Evolutionary conservation across 768 basidiomycete genomes (phyloP).

Genomic region (Kwoniella newhampshirensis): DNA sequence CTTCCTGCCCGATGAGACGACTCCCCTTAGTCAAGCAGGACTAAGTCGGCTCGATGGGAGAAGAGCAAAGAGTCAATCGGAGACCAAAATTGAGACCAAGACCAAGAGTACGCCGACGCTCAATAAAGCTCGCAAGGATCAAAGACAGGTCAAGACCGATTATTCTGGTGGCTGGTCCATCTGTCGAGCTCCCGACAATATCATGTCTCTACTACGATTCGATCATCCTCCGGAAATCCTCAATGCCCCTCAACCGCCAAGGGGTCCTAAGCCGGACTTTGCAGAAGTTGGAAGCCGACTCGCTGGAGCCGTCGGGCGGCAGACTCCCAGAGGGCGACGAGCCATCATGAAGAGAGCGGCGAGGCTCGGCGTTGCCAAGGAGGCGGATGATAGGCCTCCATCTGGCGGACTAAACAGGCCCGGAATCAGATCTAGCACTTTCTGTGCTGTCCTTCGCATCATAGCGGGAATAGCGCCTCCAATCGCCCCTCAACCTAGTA

Average conservation of each 20-base stretch:
- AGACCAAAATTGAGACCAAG: too few relatives aligned
- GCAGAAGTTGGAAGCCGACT: too few relatives aligned
- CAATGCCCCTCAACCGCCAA: not conserved
- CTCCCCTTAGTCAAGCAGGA: too few relatives aligned
- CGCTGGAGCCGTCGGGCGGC: too few relatives aligned
- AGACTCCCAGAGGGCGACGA: too few relatives aligned
- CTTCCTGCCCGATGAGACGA: too few relatives aligned
- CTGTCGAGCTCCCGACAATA: not conserved
- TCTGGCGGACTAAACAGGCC: not conserved
- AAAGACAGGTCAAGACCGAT: not conserved
- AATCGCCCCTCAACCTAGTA: not conserved
- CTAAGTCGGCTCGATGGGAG: too few relatives aligned
- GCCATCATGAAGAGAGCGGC: too few relatives aligned
- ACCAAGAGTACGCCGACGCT: too few relatives aligned
- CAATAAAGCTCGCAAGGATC: too few relatives aligned
- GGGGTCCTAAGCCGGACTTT: not conserved
- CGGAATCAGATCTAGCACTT: conserved; percentile 14
- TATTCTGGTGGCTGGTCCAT: conserved; percentile 12
- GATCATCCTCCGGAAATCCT: conserved; percentile 15
- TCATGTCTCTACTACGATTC: conserved; percentile 14
- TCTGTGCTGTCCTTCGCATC: conserved; percentile 17
- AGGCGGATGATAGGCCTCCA: not conserved
- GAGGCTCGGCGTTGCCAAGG: too few relatives aligned
- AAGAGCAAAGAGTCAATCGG: too few relatives aligned
- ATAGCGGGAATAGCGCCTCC: conserved; percentile 6